Evolutionary conservation across 768 basidiomycete species (phyloP), one percentile per base, ranked within the genome.

Genomic region (Hygrophoropsis aurantiaca): DNA sequence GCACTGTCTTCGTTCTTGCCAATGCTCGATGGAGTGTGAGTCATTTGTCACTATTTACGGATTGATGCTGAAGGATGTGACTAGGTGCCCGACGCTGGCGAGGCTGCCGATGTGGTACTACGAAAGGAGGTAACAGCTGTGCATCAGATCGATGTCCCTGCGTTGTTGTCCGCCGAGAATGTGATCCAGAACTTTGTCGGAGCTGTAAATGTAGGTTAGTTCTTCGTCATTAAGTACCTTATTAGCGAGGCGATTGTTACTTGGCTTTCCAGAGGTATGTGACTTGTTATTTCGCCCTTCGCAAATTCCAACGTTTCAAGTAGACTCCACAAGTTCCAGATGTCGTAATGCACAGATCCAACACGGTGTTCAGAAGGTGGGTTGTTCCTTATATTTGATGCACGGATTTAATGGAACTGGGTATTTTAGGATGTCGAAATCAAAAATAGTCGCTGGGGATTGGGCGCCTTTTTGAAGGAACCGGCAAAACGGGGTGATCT

Each of bases 141-240:
- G 60, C 58, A n/a, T 74, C 64, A 2, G 52, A 58, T 11, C 64
- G 63, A 4, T 89, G 87, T 53, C 72, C 75, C 8, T 90, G 87
- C 57, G 68, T 63, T 40, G 61, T 54, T 18, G 66, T 72, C 0
- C 57, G 66, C 8, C 70, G 80, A 27, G 87, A 89, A 59, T 90
- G 87, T 49, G 84, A 87, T 60, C 84, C 85, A 3, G 80, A 81
- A 27, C 47, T 86, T 8, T 90, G 87, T 50, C 5, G 55, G 10
- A 66, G 66, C 11, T 85, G 85, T 57, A 65, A 70, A 50, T 69
- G 74, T 44, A 73, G 59, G 81, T 82, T 36, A 53, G 73, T 66
- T 41, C 30, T 21, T n/a, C 19, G 7, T 13, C 15, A 27, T 26
- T 24, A 24, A 18, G 6, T 25, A 15, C 25, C 18, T 9, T n/a